A percentile compares a stretch with the other conserved stretches of the same genome.
Conservation (phyloP, 495 filamentous ascomycete genomes). For the Penicillium pancosmium region DNA sequence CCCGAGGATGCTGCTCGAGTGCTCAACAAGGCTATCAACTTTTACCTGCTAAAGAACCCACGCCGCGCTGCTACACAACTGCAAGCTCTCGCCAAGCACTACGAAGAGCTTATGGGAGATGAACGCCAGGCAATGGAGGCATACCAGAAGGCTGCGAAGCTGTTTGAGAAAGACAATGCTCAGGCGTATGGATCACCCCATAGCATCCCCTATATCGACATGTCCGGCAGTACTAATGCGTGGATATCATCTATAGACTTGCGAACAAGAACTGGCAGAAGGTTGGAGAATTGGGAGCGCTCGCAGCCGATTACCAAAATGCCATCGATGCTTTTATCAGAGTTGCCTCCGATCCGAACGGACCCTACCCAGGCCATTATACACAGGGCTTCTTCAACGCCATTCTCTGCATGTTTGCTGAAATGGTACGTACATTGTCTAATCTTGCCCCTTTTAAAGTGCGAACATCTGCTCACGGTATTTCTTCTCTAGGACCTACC, state of each 20-base stretch:
- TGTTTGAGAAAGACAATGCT: conserved; percentile 88
- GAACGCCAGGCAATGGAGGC: conserved; percentile 72
- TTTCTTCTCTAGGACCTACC: neutral
- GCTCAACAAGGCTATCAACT: conserved; percentile 70
- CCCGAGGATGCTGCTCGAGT: conserved; percentile 78
- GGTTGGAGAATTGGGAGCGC: conserved; percentile 80
- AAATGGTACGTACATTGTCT: neutral
- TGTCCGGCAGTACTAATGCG: neutral
- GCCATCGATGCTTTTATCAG: conserved; percentile 59
- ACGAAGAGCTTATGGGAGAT: conserved; percentile 72
- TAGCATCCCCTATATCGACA: neutral
- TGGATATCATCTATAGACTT: conserved; percentile 48
- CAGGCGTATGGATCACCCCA: conserved; percentile 62
- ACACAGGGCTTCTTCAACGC: neutral
- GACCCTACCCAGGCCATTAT: neutral
- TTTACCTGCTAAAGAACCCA: conserved; percentile 82
- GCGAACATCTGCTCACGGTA: neutral
- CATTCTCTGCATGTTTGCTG: conserved; percentile 1
- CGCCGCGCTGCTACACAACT: conserved; percentile 85
- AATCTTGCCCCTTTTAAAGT: neutral
- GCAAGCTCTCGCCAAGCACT: conserved; percentile 80
- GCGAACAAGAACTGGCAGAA: conserved; percentile 92
- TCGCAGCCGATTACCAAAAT: conserved; percentile 79
- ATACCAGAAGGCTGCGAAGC: conserved; percentile 80
- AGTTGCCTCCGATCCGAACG: neutral